Evolutionary conservation across 2,329 filamentous ascomycete genomes (phyloP).

Genomic region (Bipolaris bicolor): DNA sequence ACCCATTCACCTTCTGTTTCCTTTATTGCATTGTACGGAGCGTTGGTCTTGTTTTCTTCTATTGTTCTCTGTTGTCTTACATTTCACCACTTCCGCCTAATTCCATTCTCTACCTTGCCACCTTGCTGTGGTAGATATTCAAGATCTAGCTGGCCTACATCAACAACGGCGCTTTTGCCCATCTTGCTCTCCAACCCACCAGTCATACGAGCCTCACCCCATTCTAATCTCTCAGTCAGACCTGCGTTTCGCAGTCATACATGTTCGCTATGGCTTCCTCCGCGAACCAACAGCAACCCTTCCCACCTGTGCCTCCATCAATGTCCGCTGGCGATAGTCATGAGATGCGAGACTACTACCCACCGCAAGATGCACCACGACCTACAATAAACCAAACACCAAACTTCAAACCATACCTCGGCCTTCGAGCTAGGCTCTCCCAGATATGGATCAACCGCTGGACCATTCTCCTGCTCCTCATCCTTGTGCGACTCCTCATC

Average conservation of each 20-base stretch:
- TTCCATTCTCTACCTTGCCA: constrained; percentile 18
- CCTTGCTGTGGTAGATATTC: constrained; percentile 43
- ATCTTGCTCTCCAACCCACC: not conserved
- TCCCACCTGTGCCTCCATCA: constrained; percentile 63
- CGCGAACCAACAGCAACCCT: constrained; percentile 60
- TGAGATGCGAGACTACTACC: constrained; percentile 67
- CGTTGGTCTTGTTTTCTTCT: constrained; percentile 26
- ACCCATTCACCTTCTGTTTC: constrained; percentile 30
- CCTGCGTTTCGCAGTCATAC: constrained; percentile 38
- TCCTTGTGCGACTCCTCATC: constrained; percentile 81
- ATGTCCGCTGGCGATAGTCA: constrained; percentile 63
- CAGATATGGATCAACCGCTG: constrained; percentile 98
- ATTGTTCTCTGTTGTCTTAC: constrained; percentile 27
- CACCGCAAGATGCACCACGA: constrained; percentile 61
- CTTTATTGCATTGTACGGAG: constrained; percentile 49
- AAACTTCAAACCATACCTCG: constrained; percentile 87
- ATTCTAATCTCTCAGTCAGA: constrained; percentile 44
- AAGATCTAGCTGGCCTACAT: constrained; percentile 26
- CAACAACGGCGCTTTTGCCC: constrained; percentile 12
- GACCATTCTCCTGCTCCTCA: constrained; percentile 87
- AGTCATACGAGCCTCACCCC: constrained; percentile 4
- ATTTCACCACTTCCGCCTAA: constrained; percentile 25
- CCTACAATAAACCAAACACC: constrained; percentile 67
- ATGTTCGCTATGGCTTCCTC: constrained; percentile 54
- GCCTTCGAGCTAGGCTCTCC: constrained; percentile 84